phyloP scores from a whole-genome alignment of 441 rosid genomes.

The Mallotus japonicus region DNA sequence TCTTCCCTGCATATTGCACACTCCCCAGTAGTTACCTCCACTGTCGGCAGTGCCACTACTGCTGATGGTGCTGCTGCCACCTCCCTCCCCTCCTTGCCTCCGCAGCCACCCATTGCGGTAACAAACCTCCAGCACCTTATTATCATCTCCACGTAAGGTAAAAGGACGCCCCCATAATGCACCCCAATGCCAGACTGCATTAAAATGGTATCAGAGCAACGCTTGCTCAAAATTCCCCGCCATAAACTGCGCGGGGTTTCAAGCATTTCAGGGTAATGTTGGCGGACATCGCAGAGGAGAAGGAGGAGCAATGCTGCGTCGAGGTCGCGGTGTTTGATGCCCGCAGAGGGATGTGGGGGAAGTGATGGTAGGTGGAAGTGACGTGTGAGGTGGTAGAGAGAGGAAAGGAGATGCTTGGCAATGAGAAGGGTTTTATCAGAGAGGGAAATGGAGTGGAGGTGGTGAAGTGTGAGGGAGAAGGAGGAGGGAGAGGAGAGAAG shows the following conservation, averaged over 20 bases:
- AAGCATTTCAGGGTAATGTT: slow-evolving; percentile 50
- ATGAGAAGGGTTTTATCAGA: slow-evolving; percentile 58
- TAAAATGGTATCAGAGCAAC: slow-evolving; percentile 34
- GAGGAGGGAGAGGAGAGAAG: slow-evolving; percentile 70
- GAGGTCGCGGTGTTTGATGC: slow-evolving; percentile 67
- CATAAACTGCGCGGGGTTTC: slow-evolving; percentile 47
- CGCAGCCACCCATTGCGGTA: slow-evolving; percentile 39
- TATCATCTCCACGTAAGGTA: slow-evolving; percentile 62
- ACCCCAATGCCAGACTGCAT: slow-evolving; percentile 43
- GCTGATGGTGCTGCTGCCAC: slow-evolving; percentile 58
- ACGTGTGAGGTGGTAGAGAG: slow-evolving; percentile 63
- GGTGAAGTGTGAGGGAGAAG: slow-evolving; percentile 75
- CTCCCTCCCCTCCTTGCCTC: slow-evolving; percentile 42
- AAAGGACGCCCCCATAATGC: slow-evolving; percentile 54
- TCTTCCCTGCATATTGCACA: slow-evolving; percentile 86
- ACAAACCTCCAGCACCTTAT: slow-evolving; percentile 62
- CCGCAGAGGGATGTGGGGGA: slow-evolving; percentile 43
- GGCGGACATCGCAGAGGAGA: slow-evolving; percentile 74
- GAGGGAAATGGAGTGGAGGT: slow-evolving; percentile 69
- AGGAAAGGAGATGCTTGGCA: slow-evolving; percentile 66
- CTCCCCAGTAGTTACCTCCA: slow-evolving; percentile 53
- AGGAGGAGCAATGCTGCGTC: slow-evolving; percentile 74
- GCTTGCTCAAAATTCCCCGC: slow-evolving; percentile 41
- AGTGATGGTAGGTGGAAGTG: slow-evolving; percentile 59
- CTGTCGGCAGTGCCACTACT: slow-evolving; percentile 62